Percentiles rank a stretch among this genome's conserved stretches.
These are phyloP conservation scores for Podospora appendiculata DNA, from an alignment of 495 filamentous ascomycete species.

Conservation along the genomic window DNA sequence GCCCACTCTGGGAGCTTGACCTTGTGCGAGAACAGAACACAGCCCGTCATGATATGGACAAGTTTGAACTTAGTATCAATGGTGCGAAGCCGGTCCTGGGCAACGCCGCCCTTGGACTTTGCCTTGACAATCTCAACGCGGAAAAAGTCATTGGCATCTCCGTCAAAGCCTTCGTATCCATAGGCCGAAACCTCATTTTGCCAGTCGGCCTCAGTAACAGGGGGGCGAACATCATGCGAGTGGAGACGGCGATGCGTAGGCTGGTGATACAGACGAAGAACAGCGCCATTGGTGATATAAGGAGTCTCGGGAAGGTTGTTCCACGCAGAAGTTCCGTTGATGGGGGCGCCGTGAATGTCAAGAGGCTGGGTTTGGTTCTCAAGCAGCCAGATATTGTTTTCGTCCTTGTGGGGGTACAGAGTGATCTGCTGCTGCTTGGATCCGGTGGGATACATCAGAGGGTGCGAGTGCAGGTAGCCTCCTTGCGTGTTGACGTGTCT, in stretches of 20 bases:
- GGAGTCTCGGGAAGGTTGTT: slow-evolving; percentile 58
- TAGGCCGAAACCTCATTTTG: slow-evolving; percentile 98
- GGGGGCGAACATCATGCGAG: slow-evolving; percentile 96
- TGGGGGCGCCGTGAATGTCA: slow-evolving; percentile 60
- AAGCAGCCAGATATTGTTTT: slow-evolving; percentile 89
- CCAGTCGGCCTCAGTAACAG: slow-evolving; percentile 95
- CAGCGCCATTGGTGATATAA: slow-evolving; percentile 69
- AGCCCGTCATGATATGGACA: slow-evolving; percentile 93
- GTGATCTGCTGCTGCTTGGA: slow-evolving; percentile 99
- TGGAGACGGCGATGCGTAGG: slow-evolving; percentile 83
- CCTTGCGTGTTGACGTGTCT: slow-evolving; percentile 96
- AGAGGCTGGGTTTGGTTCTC: slow-evolving; percentile 95
- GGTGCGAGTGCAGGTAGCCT: slow-evolving; percentile 93
- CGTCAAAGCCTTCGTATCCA: slow-evolving; percentile 92
- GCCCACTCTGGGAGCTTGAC: slow-evolving; percentile 97
- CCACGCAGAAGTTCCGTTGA: slow-evolving; percentile 78
- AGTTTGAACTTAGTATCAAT: slow-evolving; percentile 96
- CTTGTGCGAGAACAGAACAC: slow-evolving; percentile 94
- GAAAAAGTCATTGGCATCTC: slow-evolving; percentile 95
- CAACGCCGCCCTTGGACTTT: slow-evolving; percentile 69
- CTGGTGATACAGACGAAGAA: slow-evolving; percentile 75
- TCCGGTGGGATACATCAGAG: slow-evolving; percentile 93
- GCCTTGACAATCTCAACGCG: slow-evolving; percentile 89
- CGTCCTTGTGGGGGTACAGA: slow-evolving; percentile 97
- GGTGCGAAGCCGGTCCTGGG: slow-evolving; percentile 81